Base-by-base conservation (phyloP, 1,139 yeast genomes). In the Blastobotrys indianensis region DNA sequence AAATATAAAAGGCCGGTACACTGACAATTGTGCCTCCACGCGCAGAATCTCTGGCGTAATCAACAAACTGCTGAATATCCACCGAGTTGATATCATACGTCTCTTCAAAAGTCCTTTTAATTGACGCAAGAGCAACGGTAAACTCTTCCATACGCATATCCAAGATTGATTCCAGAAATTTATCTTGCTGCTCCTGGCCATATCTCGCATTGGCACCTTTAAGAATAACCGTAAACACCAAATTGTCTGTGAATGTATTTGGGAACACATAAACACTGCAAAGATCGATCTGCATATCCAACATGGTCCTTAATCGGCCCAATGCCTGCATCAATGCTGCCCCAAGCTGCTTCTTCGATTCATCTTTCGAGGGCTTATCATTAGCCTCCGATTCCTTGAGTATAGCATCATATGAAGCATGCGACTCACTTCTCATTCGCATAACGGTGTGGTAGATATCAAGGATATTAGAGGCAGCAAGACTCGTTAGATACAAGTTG, bases 21-120 rank as follows among this genome's bases (percentile, higher is more conserved):
- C 77, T 76, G 51, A 88, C 78, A 34, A 90, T 85, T 2, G 77
- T 75, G 13, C 96, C 97, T 1, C 97, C 97, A 36, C 70, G 69
- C 0, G 94, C 84, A n/a, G 55, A 38, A 32, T 73, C 72, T 12
- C 69, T 65, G 1, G 92, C 82, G 55, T 74, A 69, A 9, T 64
- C 57, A 39, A 79, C 73, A 63, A 82, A 86, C 32, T 76, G 76
- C 3, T 68, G 71, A 30, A 85, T 79, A 0, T 73, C 61, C 36
- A 79, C 68, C 1, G 63, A 62, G 1, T 66, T 65, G 5, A 79
- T 62, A 17, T 70, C 70, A 29, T 75, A 79, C 54, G 75, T 80
- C 1, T 40, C 43, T 3, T 51, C 44, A 59, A 75, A 51, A 56
- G 66, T 54, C 57, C 79, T 55, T 55, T 69, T 51, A 65, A 73